Base-by-base conservation (phyloP, 192 early-diverging fungal species). In the Physocladia obscura region DNA sequence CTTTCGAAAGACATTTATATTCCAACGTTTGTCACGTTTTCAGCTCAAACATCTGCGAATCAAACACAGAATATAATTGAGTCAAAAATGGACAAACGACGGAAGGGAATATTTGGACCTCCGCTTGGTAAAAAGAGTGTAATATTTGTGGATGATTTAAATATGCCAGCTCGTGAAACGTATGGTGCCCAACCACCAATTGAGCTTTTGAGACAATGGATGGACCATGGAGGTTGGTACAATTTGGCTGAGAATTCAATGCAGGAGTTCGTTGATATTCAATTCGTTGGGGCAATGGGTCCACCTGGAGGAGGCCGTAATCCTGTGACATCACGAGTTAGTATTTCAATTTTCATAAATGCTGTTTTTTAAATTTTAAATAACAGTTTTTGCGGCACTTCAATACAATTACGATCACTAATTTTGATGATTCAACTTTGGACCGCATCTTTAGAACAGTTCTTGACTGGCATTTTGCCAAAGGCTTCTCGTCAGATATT, bases 171-270 rank as follows among this genome's bases (percentile, higher is more conserved):
- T 17, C 67, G 81, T 27, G 85, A 87, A 62, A 51, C 61, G 44
- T 87, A 87, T 58, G 85, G 85, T 6, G 85, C 85, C 4, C 85
- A 87, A 56, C 85, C 85, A 17, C 85, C 85, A n/a, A 87, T 87
- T 39, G 85, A 87, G 63, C 62, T 87, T 32, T 52, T 87, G 22
- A 27, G 85, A 30, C 85, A 87, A 74, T 87, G 83, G 82, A 87
- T 87, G 85, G 85, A 87, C 39, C 82, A 85, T 54, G 74, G 64
- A n/a, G 85, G 85, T 48, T 87, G 85, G 85, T 87, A 87, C 70
- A 87, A 86, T 44, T 64, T 83, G 21, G 39, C 51, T 24, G 81
- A 85, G 55, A 84, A 79, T 44, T 40, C 69, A 2, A 78, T 77
- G 78, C 75, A 83, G 67, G 81, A 84, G 49, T 76, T 87, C 40